A percentile compares a stretch with the other conserved stretches of the same genome.
Evolutionary conservation across 768 basidiomycete species (phyloP).

Genomic region (Trametes cinnabarina): DNA sequence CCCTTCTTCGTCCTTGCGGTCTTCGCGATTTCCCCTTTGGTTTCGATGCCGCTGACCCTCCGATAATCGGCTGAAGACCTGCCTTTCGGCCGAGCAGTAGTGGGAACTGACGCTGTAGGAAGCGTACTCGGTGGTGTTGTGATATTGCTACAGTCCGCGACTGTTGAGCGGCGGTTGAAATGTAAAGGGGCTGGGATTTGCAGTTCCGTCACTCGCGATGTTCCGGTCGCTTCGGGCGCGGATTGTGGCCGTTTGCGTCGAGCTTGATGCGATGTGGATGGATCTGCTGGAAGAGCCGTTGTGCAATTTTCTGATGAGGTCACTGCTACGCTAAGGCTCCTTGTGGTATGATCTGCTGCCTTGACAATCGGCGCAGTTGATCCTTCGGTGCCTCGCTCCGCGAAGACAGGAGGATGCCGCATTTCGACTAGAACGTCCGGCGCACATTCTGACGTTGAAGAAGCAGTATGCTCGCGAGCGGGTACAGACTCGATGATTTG

Average conservation of each 20-base stretch:
- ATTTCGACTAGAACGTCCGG: background rate
- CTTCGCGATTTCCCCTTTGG: background rate
- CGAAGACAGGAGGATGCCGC: background rate
- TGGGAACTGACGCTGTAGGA: background rate
- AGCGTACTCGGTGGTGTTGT: slow-evolving; percentile 3
- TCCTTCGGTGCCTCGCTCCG: background rate
- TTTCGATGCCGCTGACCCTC: background rate
- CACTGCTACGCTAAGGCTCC: too few species aligned
- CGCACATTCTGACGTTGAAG: background rate
- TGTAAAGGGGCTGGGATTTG: background rate
- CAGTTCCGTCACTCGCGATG: background rate
- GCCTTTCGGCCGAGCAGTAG: background rate
- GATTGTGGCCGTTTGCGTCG: background rate
- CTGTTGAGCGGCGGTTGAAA: background rate
- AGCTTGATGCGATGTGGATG: background rate
- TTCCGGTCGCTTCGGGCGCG: background rate
- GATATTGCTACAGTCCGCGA: slow-evolving; percentile 7
- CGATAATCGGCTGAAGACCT: background rate
- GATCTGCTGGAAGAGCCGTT: background rate
- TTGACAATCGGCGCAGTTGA: background rate
- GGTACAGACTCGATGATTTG: too few species aligned
- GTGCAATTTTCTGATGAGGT: background rate
- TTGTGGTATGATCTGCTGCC: too few species aligned
- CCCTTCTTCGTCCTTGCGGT: slow-evolving; percentile 26
- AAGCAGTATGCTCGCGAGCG: background rate